Base-by-base conservation (phyloP, 2,329 filamentous ascomycete genomes). In the Colletotrichum endophyticum region DNA sequence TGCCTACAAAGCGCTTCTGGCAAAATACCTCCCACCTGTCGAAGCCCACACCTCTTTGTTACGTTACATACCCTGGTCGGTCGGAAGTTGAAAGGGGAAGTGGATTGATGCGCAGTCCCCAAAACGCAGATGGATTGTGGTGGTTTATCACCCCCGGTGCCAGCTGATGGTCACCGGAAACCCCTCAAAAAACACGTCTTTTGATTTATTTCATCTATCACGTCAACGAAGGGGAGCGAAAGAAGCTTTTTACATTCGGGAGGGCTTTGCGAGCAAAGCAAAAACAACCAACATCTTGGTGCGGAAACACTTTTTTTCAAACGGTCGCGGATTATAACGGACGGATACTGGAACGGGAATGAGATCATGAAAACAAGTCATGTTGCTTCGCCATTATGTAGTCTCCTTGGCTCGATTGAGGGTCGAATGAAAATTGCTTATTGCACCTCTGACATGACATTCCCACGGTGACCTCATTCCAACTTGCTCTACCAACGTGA, bases 31-130 rank as follows among this genome's bases (percentile, higher is more conserved):
- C 57, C 39, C 49, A 6, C 70, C 30, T 59, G 70, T 66, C 74
- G 74, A 74, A 76, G 74, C 68, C 9, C 27, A 19, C 16, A 56
- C 74, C 59, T 73, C 70, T 70, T 76, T 73, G 64, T 73, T 73
- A 73, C 59, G 70, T 70, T 66, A 73, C 74, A 76, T 76, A 76
- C 74, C 74, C 74, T 69, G 71, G 74, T 76, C 74, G 74, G 74
- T 66, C 44, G 70, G 64, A 73, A 53, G 74, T 53, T 61, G 70
- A 66, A 69, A 76, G 59, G 74, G 59, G 25, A 73, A 53, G 74
- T 74, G 70, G 74, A 64, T 70, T 76, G 63, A 64, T 69, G 64
- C 59, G 59, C 74, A 76, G 74, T 76, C 73, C 64, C 62, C 56
- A 72, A 72, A 64, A 70, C 62, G 66, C 63, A 71, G 72, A 77